Evolutionary conservation across 768 basidiomycete species (phyloP), one percentile per base, ranked within the genome.

Genomic region (Suillus hirtellus): DNA sequence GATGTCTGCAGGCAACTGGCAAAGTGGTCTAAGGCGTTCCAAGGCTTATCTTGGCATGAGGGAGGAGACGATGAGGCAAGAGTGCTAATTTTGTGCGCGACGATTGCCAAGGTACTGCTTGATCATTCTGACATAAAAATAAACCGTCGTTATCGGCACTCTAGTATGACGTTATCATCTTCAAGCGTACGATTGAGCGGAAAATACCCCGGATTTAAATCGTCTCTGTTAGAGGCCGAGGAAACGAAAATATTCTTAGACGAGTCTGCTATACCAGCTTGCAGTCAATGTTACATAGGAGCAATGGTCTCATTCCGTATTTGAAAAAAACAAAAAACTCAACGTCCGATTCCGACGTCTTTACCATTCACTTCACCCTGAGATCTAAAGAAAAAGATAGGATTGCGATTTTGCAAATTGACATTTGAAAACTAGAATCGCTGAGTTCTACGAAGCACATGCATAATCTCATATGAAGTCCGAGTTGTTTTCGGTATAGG

Each of bases 401-500:
- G 55, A 17, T 56, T 56, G 15, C 15, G 21, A 17, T 56, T 56
- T 56, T 38, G 55, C 55, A 56, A 38, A 58, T 43, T 21, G 40
- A 42, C 55, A 52, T 52, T 58, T 58, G 40, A 42, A 58, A 37
- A 21, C 40, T 58, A 42, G 11, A 58, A 27, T 58, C 56, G 40
- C 56, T 19, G 38, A 58, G 38, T 56, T 56, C 24, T 12, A 40
- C 55, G 55, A 42, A 31, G 40, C 40, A 9, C 40, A 58, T 58
- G 24, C 55, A 58, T 24, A 17, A 21, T 40, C 37, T 38, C 50
- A 53, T 53, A 34, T 53, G 17, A 27, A 58, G 56, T 58, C 8
- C 17, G 35, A 31, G 31, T 19, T 58, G 17, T 58, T 9, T 58
- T 27, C 9, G 27, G 42, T 17, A 42, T 43, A 58, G 56, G 38